These are phyloP conservation scores for Chlamydomonas urium DNA, from an alignment of 139 green algal genomes.

Conservation along the genomic window DNA sequence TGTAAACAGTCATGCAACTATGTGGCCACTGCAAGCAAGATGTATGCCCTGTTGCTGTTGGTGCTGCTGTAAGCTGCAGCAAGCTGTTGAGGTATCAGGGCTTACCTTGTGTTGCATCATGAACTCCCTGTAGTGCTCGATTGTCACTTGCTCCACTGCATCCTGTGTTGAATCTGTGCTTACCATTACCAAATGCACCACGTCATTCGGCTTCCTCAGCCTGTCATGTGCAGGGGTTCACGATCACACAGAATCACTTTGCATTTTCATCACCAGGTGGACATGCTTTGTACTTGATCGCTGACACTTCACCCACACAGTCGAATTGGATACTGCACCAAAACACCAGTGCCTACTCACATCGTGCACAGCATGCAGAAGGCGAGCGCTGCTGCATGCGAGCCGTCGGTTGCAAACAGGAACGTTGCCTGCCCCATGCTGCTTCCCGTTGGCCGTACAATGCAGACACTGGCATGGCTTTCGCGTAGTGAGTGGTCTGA, in stretches of 20 bases:
- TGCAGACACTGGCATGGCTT: slow-evolving; percentile 30
- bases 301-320: too few relatives aligned
- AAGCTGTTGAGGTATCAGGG: too few relatives aligned
- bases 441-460: slow-evolving; percentile 35
- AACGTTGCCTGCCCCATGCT: slow-evolving; percentile 24
- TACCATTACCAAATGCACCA: slow-evolving; percentile 25
- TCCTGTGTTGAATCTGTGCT: slow-evolving; percentile 10
- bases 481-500: slow-evolving; percentile 45
- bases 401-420: slow-evolving; percentile 49
- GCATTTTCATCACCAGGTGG: too few relatives aligned
- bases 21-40: too few relatives aligned
- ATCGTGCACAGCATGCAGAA: slow-evolving; percentile 35
- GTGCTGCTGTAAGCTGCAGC: too few relatives aligned
- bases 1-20: too few relatives aligned
- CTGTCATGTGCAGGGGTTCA: too few relatives aligned
- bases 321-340: too few relatives aligned
- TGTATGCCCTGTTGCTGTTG: too few relatives aligned
- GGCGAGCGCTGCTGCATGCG: slow-evolving; percentile 39
- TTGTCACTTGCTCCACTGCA: slow-evolving; percentile 1
- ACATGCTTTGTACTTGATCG: too few relatives aligned
- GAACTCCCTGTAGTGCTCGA: slow-evolving; percentile 22
- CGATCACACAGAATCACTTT: not conserved
- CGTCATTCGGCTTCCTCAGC: slow-evolving; percentile 22
- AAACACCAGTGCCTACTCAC: too few relatives aligned
- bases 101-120: slow-evolving; percentile 19